Conservation (phyloP, 345 rosid genomes). For the Iberis pinnata region DNA sequence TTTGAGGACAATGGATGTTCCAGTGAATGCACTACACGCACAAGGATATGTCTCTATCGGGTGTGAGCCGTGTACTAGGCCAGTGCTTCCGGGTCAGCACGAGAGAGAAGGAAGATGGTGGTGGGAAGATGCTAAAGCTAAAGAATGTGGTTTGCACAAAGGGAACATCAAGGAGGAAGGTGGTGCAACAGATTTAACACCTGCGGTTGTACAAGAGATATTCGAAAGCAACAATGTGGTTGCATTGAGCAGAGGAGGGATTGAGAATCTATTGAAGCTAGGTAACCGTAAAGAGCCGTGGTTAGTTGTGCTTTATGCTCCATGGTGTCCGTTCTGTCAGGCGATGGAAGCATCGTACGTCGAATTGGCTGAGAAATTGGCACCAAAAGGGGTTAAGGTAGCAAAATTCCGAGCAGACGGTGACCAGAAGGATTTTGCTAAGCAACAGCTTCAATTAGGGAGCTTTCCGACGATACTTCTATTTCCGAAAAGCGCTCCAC, state of each 20-base stretch:
- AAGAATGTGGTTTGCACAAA: constrained; percentile 94
- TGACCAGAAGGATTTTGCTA: constrained; percentile 73
- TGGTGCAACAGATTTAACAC: constrained; percentile 30
- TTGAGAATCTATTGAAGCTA: constrained; percentile 65
- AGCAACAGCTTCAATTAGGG: constrained; percentile 59
- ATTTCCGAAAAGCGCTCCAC: constrained; percentile 65
- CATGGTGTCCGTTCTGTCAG: constrained; percentile 95
- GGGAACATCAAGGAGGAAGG: constrained; percentile 63
- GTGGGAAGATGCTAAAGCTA: constrained; percentile 99
- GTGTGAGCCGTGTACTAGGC: constrained; percentile 96
- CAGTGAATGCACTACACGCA: constrained; percentile 66
- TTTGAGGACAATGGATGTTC: constrained; percentile 78
- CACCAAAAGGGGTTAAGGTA: constrained; percentile 72
- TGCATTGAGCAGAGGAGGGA: constrained; percentile 57
- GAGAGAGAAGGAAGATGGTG: constrained; percentile 99
- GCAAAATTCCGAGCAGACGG: constrained; percentile 87
- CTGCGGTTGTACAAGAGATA: constrained; percentile 42
- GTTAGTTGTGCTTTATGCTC: constrained; percentile 93
- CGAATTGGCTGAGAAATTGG: constrained; percentile 68
- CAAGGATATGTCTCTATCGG: constrained; percentile 88
- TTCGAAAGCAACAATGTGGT: constrained; percentile 59
- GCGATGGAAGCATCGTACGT: constrained; percentile 76
- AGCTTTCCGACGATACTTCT: constrained; percentile 87
- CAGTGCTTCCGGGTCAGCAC: constrained; percentile 91
- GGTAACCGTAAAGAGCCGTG: constrained; percentile 71